Conservation (phyloP, 176 grass and related monocot genomes). For the Triticum monococcum region DNA sequence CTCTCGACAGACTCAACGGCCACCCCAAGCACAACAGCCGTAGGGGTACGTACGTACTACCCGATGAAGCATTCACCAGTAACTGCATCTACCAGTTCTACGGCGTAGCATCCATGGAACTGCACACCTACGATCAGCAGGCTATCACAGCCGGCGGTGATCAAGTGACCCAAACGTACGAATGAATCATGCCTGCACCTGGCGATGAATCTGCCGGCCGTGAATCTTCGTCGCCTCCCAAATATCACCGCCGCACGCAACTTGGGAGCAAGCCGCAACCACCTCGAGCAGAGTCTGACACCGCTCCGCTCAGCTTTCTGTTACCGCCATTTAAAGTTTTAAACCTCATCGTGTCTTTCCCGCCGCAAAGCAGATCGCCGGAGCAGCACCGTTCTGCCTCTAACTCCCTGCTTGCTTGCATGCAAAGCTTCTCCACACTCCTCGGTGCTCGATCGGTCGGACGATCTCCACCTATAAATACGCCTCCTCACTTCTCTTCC, state of each 20-base stretch:
- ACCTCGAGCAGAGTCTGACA: slow-evolving; percentile 34
- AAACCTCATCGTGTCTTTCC: slow-evolving; percentile 30
- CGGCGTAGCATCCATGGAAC: slow-evolving; percentile 46
- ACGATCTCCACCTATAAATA: slow-evolving; percentile 45
- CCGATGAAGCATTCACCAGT: background rate
- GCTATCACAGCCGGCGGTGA: background rate
- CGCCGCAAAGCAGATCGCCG: slow-evolving; percentile 33
- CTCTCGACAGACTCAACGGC: slow-evolving; percentile 16
- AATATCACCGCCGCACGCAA: slow-evolving; percentile 1
- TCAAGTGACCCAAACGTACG: background rate
- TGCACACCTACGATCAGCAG: slow-evolving; percentile 31
- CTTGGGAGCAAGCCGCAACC: slow-evolving; percentile 26
- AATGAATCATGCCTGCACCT: background rate
- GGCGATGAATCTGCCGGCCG: slow-evolving; percentile 24
- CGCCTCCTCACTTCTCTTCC: background rate
- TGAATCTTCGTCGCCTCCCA: slow-evolving; percentile 30
- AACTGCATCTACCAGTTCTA: background rate
- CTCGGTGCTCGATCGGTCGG: background rate
- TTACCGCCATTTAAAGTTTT: slow-evolving; percentile 37
- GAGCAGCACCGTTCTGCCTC: background rate
- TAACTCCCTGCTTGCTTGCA: background rate
- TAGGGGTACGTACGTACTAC: background rate
- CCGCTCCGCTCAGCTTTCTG: slow-evolving; percentile 32
- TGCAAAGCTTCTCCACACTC: background rate
- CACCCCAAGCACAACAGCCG: background rate